A percentile compares a stretch with the other conserved stretches of the same genome.
These are phyloP conservation scores for Verbena officinalis DNA, from an alignment of 257 asterid genomes.

Conservation along the genomic window DNA sequence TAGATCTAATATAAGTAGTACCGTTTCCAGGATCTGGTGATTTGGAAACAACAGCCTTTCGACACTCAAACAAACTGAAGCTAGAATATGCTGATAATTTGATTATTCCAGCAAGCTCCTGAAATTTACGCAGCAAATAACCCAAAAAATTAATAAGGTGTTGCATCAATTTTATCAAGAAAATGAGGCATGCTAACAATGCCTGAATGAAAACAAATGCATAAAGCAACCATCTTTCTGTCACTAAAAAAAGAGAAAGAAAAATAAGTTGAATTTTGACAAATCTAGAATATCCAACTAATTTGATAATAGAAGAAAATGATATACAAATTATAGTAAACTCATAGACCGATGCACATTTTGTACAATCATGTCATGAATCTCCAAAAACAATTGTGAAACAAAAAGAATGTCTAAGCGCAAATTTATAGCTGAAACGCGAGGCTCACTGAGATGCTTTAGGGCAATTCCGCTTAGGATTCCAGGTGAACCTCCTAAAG, in stretches of 20 bases:
- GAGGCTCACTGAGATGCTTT: no score
- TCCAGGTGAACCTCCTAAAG: no score
- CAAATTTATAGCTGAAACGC: background rate
- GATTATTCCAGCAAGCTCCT: conserved; percentile 98
- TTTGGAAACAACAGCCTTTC: conserved; percentile 91
- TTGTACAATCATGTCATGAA: background rate
- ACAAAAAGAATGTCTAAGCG: background rate
- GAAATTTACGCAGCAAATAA: conserved; percentile 29
- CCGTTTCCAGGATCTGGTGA: conserved; percentile 91
- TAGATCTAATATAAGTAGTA: conserved; percentile 37
- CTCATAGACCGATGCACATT: background rate
- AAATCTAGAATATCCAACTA: conserved; percentile 15
- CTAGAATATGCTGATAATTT: conserved; percentile 83
- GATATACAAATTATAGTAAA: background rate
- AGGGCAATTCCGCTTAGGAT: no score
- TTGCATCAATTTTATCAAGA: conserved; percentile 1
- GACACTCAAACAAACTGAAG: conserved; percentile 94
- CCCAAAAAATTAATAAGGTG: conserved; percentile 23
- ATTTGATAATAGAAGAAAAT: background rate
- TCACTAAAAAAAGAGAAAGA: conserved; percentile 6
- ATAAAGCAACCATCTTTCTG: background rate
- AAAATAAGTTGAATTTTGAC: conserved; percentile 10
- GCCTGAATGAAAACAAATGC: conserved; percentile 19
- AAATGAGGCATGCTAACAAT: conserved; percentile 2
- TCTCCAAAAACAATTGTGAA: background rate